Percentiles rank a stretch among this genome's conserved stretches.
phyloP scores from a whole-genome alignment of 371 early-diverging fungal species.

The Apophysomyces variabilis region DNA sequence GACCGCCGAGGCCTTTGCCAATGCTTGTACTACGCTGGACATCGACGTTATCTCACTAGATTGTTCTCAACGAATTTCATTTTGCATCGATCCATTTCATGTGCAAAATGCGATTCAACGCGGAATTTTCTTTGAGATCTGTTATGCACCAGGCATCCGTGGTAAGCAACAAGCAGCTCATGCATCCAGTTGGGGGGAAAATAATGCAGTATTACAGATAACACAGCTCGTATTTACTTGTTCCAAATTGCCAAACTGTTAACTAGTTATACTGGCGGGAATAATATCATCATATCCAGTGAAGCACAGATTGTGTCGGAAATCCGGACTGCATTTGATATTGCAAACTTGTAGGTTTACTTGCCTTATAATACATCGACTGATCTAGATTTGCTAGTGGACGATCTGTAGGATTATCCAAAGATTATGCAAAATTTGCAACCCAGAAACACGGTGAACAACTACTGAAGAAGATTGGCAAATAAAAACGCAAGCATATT shows the following conservation, averaged over 20 bases:
- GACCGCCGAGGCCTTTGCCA: conserved; percentile 69
- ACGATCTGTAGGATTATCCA: conserved; percentile 42
- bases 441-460: conserved; percentile 33
- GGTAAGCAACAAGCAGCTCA: conserved; percentile 44
- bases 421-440: conserved; percentile 40
- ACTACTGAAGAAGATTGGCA: conserved; percentile 13
- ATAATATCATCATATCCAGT: conserved; percentile 36
- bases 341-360: conserved; percentile 40
- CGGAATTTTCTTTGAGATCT: conserved; percentile 84
- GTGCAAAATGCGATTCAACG: conserved; percentile 54
- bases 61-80: conserved; percentile 68
- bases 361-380: background rate
- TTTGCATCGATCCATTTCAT: conserved; percentile 69
- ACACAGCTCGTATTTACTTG: conserved; percentile 31
- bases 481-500: background rate
- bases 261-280: conserved; percentile 23
- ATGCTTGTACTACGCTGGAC: conserved; percentile 70
- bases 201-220: conserved; percentile 25
- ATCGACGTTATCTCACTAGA: conserved; percentile 90
- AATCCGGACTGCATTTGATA: conserved; percentile 33
- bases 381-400: conserved; percentile 21
- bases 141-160: conserved; percentile 74
- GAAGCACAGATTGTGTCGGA: conserved; percentile 37
- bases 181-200: background rate
- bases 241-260: conserved; percentile 35